Evolutionary conservation across 768 basidiomycete genomes (phyloP), one percentile per base, ranked within the genome.

Genomic region (Tylopilus plumbeoviolaceoides): DNA sequence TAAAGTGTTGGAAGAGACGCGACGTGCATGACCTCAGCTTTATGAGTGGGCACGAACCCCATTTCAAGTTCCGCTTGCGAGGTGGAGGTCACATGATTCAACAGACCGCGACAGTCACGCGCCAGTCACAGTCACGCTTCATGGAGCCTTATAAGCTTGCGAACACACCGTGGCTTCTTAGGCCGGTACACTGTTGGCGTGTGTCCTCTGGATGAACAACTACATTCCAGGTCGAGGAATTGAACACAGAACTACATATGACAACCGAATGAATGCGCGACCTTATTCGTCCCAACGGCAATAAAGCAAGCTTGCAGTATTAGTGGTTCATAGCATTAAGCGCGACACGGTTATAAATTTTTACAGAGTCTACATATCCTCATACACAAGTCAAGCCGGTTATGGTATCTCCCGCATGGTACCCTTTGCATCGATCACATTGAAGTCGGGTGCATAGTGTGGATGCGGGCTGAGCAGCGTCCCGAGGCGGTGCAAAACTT

Each of bases 401-500:
- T 36, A 62, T n/a, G 25, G 27, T 7, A 43, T 46, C 12, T 55
- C 57, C 31, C 57, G 59, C 31, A 44, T 38, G 39, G 55, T 69
- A 8, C 69, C 67, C 41, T 64, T 59, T 7, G 30, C 50, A 14
- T 70, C 69, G 20, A 57, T 54, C 38, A 70, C 60, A 17, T 52
- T 50, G 44, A 87, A 84, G 20, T 83, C 77, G 0, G 76, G 76
- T 12, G 78, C 81, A 57, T 85, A 90, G 54, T 69, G 50, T 9
- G 64, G 67, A 56, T 77, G 67, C 25, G 80, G 80, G 60, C 87
- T 89, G 11, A 90, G 69, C 27, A 89, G 64, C 0, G 81, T 85
- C 20, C 79, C 88, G 23, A 89, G 66, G 12, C 79, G 78, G n/a
- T 72, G 74, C 59, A 89, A 83, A 10, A 87, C 83, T 66, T 92